A percentile compares a stretch with the other conserved stretches of the same genome.
These are phyloP conservation scores for Fusarium austroafricanum DNA, from an alignment of 2,329 filamentous ascomycete genomes.

Conservation along the genomic window DNA sequence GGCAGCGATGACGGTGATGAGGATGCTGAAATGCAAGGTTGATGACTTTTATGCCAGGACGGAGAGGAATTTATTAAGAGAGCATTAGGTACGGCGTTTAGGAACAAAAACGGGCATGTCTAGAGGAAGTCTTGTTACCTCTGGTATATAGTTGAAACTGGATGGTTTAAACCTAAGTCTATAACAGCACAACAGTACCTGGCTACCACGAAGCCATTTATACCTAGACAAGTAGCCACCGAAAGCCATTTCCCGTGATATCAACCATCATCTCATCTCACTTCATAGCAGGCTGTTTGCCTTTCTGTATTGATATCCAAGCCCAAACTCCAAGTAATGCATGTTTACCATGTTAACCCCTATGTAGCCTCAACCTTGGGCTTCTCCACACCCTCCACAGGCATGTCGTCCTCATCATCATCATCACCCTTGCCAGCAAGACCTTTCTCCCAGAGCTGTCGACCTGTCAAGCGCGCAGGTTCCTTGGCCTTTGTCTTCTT, in stretches of 20 bases:
- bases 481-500: constrained; percentile 83
- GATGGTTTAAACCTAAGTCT: constrained; percentile 34
- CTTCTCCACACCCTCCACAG: constrained; percentile 73
- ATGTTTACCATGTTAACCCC: constrained; percentile 1
- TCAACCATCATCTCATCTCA: constrained; percentile 21
- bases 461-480: constrained; percentile 77
- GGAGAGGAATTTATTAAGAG: constrained; percentile 28
- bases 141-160: constrained; percentile 38
- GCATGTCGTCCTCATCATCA: constrained; percentile 73
- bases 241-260: constrained; percentile 4
- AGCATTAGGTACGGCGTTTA: constrained; percentile 45
- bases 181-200: constrained; percentile 24
- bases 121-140: constrained; percentile 32
- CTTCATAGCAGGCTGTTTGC: constrained; percentile 6
- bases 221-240: not conserved
- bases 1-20: constrained; percentile 63
- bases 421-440: constrained; percentile 75
- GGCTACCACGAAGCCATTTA: not conserved
- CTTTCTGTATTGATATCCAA: constrained; percentile 39
- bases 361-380: constrained; percentile 72
- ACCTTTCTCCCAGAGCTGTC: constrained; percentile 82
- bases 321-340: constrained; percentile 46
- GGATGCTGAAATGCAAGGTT: constrained; percentile 68
- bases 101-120: constrained; percentile 41
- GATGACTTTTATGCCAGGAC: constrained; percentile 35